Conservation (phyloP, 2,329 filamentous ascomycete species). For the Sclerotinia glacialis region DNA sequence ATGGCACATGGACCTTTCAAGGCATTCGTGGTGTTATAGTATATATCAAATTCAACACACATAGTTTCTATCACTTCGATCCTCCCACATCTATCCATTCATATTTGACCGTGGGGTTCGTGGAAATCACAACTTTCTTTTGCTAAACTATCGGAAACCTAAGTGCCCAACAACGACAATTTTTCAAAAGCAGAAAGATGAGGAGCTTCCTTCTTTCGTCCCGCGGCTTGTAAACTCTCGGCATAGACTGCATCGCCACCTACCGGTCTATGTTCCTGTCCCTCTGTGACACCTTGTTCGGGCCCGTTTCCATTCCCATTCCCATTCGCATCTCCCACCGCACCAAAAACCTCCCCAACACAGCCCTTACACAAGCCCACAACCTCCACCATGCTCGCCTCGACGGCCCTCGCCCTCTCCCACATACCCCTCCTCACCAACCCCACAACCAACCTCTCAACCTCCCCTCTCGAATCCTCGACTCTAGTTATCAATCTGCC, state of each 20-base stretch:
- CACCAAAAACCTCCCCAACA: slow-evolving; percentile 67
- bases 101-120: not conserved
- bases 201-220: slow-evolving; percentile 36
- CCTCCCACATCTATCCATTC: not conserved
- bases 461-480: slow-evolving; percentile 67
- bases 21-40: slow-evolving; percentile 33
- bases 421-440: slow-evolving; percentile 79
- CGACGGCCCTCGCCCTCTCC: slow-evolving; percentile 77
- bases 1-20: slow-evolving; percentile 1
- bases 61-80: slow-evolving; percentile 21
- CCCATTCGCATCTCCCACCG: slow-evolving; percentile 8
- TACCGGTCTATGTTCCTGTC: slow-evolving; percentile 33
- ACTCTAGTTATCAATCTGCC: slow-evolving; percentile 79
- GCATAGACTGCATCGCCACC: slow-evolving; percentile 40
- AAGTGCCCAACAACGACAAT: slow-evolving; percentile 42
- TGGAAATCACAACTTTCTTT: not conserved
- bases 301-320: not conserved
- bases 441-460: slow-evolving; percentile 70
- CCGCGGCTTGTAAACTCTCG: slow-evolving; percentile 37
- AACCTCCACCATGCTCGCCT: slow-evolving; percentile 71
- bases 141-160: not conserved
- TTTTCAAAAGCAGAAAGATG: slow-evolving; percentile 44
- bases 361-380: slow-evolving; percentile 65
- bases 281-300: not conserved
- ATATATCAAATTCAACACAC: slow-evolving; percentile 20